Base-by-base conservation (phyloP, 371 early-diverging fungal genomes). In the Lichtheimia hyalospora region DNA sequence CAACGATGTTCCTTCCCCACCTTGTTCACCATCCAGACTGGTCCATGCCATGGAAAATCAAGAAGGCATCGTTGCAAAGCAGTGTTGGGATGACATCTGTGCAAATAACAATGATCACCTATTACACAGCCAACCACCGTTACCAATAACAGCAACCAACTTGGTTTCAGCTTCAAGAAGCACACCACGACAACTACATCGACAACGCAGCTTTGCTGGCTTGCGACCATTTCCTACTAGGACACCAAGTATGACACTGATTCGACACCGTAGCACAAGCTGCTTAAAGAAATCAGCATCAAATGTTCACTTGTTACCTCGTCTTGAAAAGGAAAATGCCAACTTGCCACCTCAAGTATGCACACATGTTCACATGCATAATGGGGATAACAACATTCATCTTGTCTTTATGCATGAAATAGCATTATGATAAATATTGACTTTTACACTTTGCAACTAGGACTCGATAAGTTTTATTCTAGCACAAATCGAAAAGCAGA, bases 401-500 rank as follows among this genome's bases (percentile, higher is more conserved):
- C 3, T 25, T 5, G 3, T 25, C 25, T 25, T 18, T 14, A 46
- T 18, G 46, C 46, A 21, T 21, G 18, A n/a, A 46, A 16, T 18
- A 10, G 44, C 12, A 5, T 21, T 16, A 46, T 10, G 0, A 7
- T 21, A 21, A 16, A 1, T 18, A 16, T 2, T 18, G 7, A 18
- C 15, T 46, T 18, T 21, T 2, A 3, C 25, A 21, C 6, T 5
- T 21, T 46, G 3, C 0, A 46, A 10, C 12, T 58, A 71, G 78
- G 77, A 78, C 42, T 79, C 82, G 7, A 77, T 71, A 8, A 71
- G 75, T 27, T 79, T 82, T 60, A 70, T 84, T 43, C 58, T 84
- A 57, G 84, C 82, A 5, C 79, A 79, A 27, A 70, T 84, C 39
- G 82, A 84, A 57, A 68, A 77, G 49, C 84, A 84, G 49, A 84